Base-by-base conservation (phyloP, 805 yeast species). In the Grigorovia transvaalensis region DNA sequence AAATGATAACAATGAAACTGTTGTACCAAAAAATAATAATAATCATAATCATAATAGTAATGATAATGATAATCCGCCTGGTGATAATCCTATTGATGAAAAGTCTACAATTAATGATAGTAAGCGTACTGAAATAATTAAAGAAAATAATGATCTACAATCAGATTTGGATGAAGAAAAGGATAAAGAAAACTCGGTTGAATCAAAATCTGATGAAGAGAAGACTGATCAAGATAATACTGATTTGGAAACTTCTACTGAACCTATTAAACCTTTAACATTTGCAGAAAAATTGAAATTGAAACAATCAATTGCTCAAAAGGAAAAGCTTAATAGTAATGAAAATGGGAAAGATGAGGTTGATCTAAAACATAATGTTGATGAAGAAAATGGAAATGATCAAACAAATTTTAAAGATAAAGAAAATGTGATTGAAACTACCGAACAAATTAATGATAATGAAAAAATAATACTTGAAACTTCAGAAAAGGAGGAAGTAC, bases 241-340 rank as follows among this genome's bases (percentile, higher is more conserved):
- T 27, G 55, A 45, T 9, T 54, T 54, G 27, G 57, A 56, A 45
- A 47, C 62, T n/a, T 55, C 45, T 20, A 54, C 20, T 23, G 19
- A 46, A 8, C 44, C 45, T n/a, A 19, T 45, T 9, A 30, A 33
- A 33, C 38, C 38, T 9, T 33, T 50, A 40, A 58, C 61, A 5
- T 57, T 60, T 50, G 60, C 63, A 33, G 65, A 60, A 54, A 53
- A 51, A 49, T 46, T 59, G 52, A 59, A 52, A 48, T 53, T 55
- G 49, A 58, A 59, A 52, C 59, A 56, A 33, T 33, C 38, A 33
- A 4, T 9, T 8, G 11, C 38, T 11, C 38, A 33, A 33, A 9
- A 33, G 8, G 15, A 33, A 53, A 44, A 45, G 38, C 13, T 30
- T 20, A 42, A 46, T 46, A 47, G 47, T 19, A 35, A 48, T 38